Percentiles rank a stretch among this genome's conserved stretches.
phyloP scores from a whole-genome alignment of 306 rosid species.

The Sophora flavescens region DNA sequence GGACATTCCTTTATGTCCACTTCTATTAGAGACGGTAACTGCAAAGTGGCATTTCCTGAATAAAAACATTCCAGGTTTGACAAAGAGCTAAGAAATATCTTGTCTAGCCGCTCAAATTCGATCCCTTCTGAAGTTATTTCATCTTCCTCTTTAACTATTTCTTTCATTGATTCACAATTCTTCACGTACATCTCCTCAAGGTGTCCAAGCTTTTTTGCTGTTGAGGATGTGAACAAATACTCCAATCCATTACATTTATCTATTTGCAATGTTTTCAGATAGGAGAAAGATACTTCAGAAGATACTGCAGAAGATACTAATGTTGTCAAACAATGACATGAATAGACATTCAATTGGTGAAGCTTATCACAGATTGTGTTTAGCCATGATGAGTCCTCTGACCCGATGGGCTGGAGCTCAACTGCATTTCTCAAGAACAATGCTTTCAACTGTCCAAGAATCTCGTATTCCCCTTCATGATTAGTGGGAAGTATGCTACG shows the following conservation, averaged over 20 bases:
- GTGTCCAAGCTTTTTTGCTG: no score
- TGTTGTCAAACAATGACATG: conserved; percentile 22
- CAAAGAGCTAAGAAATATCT: no score
- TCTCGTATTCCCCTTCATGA: background rate
- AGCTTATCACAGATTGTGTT: background rate
- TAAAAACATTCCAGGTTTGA: no score
- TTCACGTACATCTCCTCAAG: no score
- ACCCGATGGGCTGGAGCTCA: conserved; percentile 1
- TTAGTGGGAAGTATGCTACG: background rate
- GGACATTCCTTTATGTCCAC: conserved; percentile 23
- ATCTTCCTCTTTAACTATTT: no score
- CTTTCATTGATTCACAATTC: no score
- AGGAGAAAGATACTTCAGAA: conserved; percentile 12
- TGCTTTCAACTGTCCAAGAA: background rate
- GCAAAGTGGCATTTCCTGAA: no score
- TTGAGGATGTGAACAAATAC: no score
- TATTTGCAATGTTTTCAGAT: background rate
- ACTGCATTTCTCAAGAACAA: fast-evolving
- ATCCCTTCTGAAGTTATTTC: no score
- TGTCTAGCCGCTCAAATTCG: no score
- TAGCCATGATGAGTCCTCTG: background rate
- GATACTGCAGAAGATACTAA: conserved; percentile 19
- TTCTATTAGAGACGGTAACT: no score
- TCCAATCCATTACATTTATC: background rate
- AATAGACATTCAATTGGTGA: fast-evolving